Base-by-base conservation (phyloP, 2,329 filamentous ascomycete genomes). In the Fusarium sp. region DNA sequence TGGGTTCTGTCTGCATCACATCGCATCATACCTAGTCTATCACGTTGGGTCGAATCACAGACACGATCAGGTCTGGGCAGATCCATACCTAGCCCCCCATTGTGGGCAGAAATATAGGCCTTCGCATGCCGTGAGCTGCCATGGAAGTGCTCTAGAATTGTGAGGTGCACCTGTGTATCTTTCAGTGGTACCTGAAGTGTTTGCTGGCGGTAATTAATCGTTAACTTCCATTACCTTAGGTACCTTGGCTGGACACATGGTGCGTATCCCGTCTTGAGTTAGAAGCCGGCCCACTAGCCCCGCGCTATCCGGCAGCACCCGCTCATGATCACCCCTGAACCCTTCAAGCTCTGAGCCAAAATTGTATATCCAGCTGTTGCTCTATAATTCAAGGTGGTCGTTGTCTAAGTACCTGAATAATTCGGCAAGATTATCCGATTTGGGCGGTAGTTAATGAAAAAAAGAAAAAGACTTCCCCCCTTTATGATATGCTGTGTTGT, bases 261-360 rank as follows among this genome's bases (percentile, higher is more conserved):
- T 47, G 26, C 26, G 26, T 33, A 42, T 63, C 58, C 54, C 66
- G 28, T 39, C 48, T 68, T 57, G 57, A 56, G 70, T 74, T 65
- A 60, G 70, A 36, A 45, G 58, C 56, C 24, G 39, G 66, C 39
- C 68, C 67, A 67, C 68, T 74, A 74, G 72, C 68, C 72, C 71
- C 72, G 72, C 72, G 71, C 72, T 62, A 70, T 74, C 72, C 72
- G 72, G 72, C 72, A 74, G 72, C 71, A 74, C 71, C 72, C 72
- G 71, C 65, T 62, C 68, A 70, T 56, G 64, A 61, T 48, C 58
- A 74, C 50, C 71, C 71, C 68, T 71, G 71, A 73, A 73, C 71
- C 67, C 71, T 73, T 54, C 58, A 68, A 66, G 39, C 47, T 55
- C 47, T 58, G 60, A 58, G 58, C 72, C 71, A 38, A 55, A 65